phyloP scores from a whole-genome alignment of 352 stramenopile species.

The Bremia lactucae region DNA sequence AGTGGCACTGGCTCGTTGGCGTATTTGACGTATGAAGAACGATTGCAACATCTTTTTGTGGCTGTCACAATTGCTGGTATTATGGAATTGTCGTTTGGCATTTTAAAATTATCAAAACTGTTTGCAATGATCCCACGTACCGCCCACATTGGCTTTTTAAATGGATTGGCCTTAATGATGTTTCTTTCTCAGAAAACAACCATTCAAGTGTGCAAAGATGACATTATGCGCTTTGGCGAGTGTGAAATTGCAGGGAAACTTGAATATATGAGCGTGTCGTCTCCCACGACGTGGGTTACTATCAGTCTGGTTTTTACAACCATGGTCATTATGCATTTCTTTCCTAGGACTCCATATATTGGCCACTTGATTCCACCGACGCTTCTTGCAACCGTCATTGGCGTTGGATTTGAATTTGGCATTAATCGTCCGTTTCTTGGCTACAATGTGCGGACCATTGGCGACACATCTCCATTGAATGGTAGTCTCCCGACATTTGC shows the following conservation, averaged over 20 bases:
- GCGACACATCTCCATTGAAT: slow-evolving; percentile 48
- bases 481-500: slow-evolving; percentile 45
- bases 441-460: slow-evolving; percentile 72
- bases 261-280: slow-evolving; percentile 58
- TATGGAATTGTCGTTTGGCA: slow-evolving; percentile 76
- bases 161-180: slow-evolving; percentile 92
- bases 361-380: slow-evolving; percentile 68
- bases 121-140: slow-evolving; percentile 90
- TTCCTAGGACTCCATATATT: slow-evolving; percentile 45
- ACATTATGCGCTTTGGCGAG: slow-evolving; percentile 54
- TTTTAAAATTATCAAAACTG: slow-evolving; percentile 79
- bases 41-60: slow-evolving; percentile 79
- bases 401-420: slow-evolving; percentile 78
- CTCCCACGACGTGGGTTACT: slow-evolving; percentile 50
- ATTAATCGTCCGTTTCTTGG: slow-evolving; percentile 67
- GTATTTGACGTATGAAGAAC: slow-evolving; percentile 54
- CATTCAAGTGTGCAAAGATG: slow-evolving; percentile 69
- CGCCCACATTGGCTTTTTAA: slow-evolving; percentile 94
- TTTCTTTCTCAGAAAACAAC: slow-evolving; percentile 88
- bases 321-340: slow-evolving; percentile 83
- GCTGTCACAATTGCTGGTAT: slow-evolving; percentile 80
- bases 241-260: slow-evolving; percentile 59
- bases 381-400: slow-evolving; percentile 64
- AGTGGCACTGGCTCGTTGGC: slow-evolving; percentile 32
- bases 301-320: slow-evolving; percentile 64